These are phyloP conservation scores for Colletotrichum sp. DNA, from an alignment of 2,329 filamentous ascomycete genomes.

Conservation along the genomic window DNA sequence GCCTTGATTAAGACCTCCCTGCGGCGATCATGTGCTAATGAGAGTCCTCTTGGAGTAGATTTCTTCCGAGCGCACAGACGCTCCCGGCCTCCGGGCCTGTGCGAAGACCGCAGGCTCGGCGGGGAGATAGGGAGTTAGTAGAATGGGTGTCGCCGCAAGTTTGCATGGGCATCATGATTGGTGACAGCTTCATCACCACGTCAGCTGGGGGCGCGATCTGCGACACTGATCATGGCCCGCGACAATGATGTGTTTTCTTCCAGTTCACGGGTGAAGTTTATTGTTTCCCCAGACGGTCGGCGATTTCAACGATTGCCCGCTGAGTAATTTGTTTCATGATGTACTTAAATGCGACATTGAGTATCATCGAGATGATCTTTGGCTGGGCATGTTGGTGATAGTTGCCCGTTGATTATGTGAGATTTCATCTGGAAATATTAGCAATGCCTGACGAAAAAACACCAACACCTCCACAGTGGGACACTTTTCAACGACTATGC, in stretches of 20 bases:
- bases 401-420: not conserved
- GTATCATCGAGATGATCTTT: not conserved
- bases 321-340: not conserved
- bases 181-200: not conserved
- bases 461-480: not conserved
- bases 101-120: not conserved
- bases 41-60: not conserved
- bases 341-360: not conserved
- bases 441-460: not conserved
- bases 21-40: not conserved
- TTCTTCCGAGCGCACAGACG: not conserved
- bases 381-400: not conserved
- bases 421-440: not conserved
- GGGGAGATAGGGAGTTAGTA: not conserved
- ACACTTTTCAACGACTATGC: not conserved
- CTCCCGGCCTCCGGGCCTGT: accelerated
- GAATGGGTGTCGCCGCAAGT: not conserved
- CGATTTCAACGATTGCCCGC: not conserved
- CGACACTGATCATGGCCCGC: not conserved
- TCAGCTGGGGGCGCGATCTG: not conserved
- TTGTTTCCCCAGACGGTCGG: not conserved
- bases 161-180: not conserved
- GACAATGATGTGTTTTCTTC: not conserved
- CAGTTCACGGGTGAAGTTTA: not conserved
- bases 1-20: not conserved